Conservation (phyloP, 805 yeast genomes). For the Isabelozyma pseudorhagii region DNA sequence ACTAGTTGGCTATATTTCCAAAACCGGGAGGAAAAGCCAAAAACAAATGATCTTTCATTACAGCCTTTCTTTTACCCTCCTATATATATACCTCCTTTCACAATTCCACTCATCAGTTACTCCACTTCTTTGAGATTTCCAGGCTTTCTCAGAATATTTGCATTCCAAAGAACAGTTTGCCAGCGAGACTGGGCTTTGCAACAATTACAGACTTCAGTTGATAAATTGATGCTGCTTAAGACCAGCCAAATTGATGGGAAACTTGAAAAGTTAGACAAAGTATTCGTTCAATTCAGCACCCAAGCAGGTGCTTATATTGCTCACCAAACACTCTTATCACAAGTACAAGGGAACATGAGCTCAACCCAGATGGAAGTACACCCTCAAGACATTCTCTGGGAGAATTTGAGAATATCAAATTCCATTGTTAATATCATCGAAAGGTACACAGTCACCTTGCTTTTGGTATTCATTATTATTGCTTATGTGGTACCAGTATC, state of each 20-base stretch:
- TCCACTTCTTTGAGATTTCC: not conserved
- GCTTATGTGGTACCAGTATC: constrained; percentile 84
- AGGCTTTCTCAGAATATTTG: not conserved
- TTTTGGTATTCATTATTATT: constrained; percentile 48
- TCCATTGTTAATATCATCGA: constrained; percentile 36
- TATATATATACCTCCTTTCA: constrained; percentile 15
- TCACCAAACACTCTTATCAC: constrained; percentile 52
- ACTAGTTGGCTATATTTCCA: not conserved
- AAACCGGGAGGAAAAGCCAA: not conserved
- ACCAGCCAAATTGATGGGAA: constrained; percentile 11
- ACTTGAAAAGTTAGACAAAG: constrained; percentile 34
- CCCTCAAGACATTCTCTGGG: constrained; percentile 73
- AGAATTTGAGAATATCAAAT: constrained; percentile 45
- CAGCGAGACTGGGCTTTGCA: constrained; percentile 27
- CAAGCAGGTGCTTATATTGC: constrained; percentile 61
- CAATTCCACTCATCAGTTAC: constrained; percentile 10
- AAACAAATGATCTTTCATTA: not conserved
- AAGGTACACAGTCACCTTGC: constrained; percentile 40
- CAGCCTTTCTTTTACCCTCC: constrained; percentile 30
- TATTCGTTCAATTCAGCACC: constrained; percentile 61
- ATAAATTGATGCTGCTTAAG: constrained; percentile 17
- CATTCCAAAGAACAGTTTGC: not conserved
- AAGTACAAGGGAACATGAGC: constrained; percentile 40
- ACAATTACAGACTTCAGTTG: constrained; percentile 10
- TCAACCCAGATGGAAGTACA: constrained; percentile 50